Base-by-base conservation (phyloP, 1,139 yeast species). In the Geotrichum aggregatum region DNA sequence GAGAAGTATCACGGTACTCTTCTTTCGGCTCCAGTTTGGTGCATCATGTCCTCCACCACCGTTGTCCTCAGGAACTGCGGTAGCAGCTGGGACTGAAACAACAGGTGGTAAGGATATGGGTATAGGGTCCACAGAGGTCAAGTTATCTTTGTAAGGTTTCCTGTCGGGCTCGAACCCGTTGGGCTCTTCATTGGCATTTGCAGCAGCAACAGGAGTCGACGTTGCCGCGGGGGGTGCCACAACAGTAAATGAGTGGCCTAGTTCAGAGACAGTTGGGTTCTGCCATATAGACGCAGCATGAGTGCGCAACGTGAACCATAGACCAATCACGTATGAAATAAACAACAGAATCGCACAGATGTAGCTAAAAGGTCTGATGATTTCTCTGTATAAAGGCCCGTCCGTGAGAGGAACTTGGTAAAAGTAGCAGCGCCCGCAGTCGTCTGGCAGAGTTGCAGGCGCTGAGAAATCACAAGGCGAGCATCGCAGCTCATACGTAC, bases 231-330 rank as follows among this genome's bases (percentile, higher is more conserved):
- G 14, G 5, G 14, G 36, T 14, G 11, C 36, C 5, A 33, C 36
- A 33, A 33, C 13, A n/a, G 4, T 13, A 11, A 6, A 14, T 4
- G 18, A 6, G 13, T 14, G 14, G 11, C 18, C 54, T 41, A 58
- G 52, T 39, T 70, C 75, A 6, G 73, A 65, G 8, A 71, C 63
- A 10, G 76, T 76, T 8, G 82, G 84, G 2, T 81, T 80, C 49
- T 91, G 88, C 99, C 98, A 94, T 58, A 92, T 94, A 68, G 89
- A 75, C 1, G 96, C 92, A 0, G 98, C 98, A 68, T 92, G 99
- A 0, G 98, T 92, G 61, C 96, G 79, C 62, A 92, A 76, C 0
- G 99, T 92, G 67, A 92, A 92, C 79, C 88, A 84, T 48, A 92
- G 73, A 1, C 98, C 98, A 68, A 91, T 84, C n/a, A 82, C 78